Base-by-base conservation (phyloP, 441 rosid genomes). In the Populus hybrid region DNA sequence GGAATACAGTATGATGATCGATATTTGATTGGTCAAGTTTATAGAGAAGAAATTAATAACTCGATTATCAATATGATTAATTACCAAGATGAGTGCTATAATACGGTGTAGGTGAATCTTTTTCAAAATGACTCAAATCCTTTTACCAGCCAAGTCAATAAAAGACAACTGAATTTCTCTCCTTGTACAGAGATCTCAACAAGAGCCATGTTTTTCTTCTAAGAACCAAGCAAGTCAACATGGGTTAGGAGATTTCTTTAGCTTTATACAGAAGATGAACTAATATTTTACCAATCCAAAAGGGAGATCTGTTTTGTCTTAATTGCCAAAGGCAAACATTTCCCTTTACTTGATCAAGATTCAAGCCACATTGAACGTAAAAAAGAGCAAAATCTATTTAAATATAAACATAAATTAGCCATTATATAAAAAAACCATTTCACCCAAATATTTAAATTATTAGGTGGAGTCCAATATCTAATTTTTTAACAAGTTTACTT, bases 381-480 rank as follows among this genome's bases (percentile, higher is more conserved):
- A 36, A 2, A 70, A 2, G 5, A 46, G 57, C 59, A 40, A 10
- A 18, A 32, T 4, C 20, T 26, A 26, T 10, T 11, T 66, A 66
- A 23, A 28, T 28, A 66, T 24, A 65, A 24, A 18, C 68, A 14
- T 9, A 65, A 10, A 24, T 11, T 3, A 6, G 2, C 30, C 32
- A 10, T 28, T 16, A 67, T 26, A n/a, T 3, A 28, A 67, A 23
- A 9, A 65, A 65, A 30, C 14, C 24, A 67, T 34, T 34, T 34
- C 36, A 6, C 8, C 36, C 8, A 34, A 1, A 6, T 34, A 34
- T 6, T 34, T 34, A 6, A 1, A 34, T 6, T 34, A 34, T 34
- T 6, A 34, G 0, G 0, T 0, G 1, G 36, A n/a, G 0, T 34
- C 0, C 0, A 34, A 34, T 34, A 34, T 34, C 1, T 34, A 34